A percentile compares a stretch with the other conserved stretches of the same genome.
These are phyloP conservation scores for Moniliella sp. DNA, from an alignment of 1,284 basidiomycete species.

Conservation along the genomic window DNA sequence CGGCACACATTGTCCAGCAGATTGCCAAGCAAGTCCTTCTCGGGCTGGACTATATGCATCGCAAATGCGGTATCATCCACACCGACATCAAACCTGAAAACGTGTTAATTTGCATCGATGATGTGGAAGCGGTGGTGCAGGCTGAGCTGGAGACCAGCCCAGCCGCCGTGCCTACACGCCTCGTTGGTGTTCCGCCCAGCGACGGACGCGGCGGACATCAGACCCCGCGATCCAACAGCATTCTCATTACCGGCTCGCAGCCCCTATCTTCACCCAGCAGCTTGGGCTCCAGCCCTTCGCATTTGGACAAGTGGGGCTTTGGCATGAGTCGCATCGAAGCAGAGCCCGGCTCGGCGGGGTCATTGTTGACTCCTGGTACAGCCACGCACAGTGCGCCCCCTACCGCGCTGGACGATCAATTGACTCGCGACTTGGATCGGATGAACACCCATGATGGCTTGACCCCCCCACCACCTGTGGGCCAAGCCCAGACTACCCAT, in stretches of 20 bases:
- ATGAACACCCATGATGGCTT: no score
- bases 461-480: no score
- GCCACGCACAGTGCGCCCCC: no score
- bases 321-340: conserved; percentile 51
- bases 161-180: conserved; percentile 44
- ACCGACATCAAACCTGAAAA: conserved; percentile 80
- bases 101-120: conserved; percentile 68
- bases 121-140: no score
- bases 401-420: no score
- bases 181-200: conserved; percentile 74
- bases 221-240: conserved; percentile 67
- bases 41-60: conserved; percentile 82
- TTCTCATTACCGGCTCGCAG: no score
- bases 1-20: conserved; percentile 68
- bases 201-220: conserved; percentile 84
- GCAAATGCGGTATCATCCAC: conserved; percentile 63
- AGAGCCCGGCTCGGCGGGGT: no score
- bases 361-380: no score
- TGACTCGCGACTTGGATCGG: conserved; percentile 33
- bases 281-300: conserved; percentile 54
- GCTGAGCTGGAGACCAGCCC: conserved; percentile 48
- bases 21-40: conserved; percentile 80
- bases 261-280: conserved; percentile 52
- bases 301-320: conserved; percentile 75
- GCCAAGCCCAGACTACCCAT: no score